These are phyloP conservation scores for Epicoccum sorghinum DNA, from an alignment of 2,329 filamentous ascomycete genomes.

Conservation along the genomic window DNA sequence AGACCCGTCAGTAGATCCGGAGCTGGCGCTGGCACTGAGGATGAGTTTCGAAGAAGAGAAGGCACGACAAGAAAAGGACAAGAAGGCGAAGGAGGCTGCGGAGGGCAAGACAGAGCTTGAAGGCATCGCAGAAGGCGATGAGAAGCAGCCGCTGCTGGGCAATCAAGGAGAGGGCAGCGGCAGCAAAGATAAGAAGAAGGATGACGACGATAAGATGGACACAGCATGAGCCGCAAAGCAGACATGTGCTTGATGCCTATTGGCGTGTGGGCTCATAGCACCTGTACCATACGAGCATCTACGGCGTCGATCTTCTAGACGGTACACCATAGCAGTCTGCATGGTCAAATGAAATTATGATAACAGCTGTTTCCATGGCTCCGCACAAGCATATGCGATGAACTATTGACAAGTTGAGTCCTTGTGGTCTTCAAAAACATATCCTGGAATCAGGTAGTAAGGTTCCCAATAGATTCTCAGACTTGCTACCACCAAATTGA, in stretches of 20 bases:
- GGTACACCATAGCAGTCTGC: conserved; percentile 22
- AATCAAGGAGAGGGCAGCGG: conserved; percentile 70
- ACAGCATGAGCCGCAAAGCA: conserved; percentile 67
- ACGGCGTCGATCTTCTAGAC: conserved; percentile 35
- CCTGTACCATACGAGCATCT: conserved; percentile 28
- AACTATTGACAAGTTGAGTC: too few relatives aligned
- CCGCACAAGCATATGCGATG: too few relatives aligned
- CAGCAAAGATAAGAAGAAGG: conserved; percentile 58
- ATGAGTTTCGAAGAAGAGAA: conserved; percentile 99
- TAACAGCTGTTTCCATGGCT: neutral
- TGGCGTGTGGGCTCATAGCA: conserved; percentile 1
- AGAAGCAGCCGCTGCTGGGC: conserved; percentile 66
- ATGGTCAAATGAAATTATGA: conserved; percentile 26
- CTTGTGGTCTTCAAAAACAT: too few relatives aligned
- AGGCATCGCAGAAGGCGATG: conserved; percentile 75
- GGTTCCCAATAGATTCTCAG: too few relatives aligned
- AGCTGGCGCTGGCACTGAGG: conserved; percentile 88
- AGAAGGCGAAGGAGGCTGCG: conserved; percentile 72
- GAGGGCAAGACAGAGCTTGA: conserved; percentile 79
- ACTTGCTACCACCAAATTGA: too few relatives aligned
- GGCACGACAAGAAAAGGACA: conserved; percentile 86
- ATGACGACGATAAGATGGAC: conserved; percentile 82
- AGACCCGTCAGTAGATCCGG: conserved; percentile 89
- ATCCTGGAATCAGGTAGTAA: too few relatives aligned
- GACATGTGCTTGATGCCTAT: neutral